phyloP scores from a whole-genome alignment of 345 rosid species.

The Eucalyptus marginata region DNA sequence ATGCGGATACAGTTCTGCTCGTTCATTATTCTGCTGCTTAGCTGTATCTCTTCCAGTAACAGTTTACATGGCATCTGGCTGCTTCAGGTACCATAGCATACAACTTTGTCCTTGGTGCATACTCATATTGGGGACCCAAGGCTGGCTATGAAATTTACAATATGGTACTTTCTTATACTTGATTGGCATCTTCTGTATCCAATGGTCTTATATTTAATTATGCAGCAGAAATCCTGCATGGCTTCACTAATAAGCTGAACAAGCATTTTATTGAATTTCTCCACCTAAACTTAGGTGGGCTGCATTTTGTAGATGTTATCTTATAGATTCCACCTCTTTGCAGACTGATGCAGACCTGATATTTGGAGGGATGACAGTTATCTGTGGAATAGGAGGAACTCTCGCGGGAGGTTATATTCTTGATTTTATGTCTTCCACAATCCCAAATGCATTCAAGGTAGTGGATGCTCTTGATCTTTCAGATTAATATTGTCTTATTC shows the following conservation, averaged over 20 bases:
- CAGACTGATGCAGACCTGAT: constrained; percentile 82
- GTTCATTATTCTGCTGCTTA: background rate
- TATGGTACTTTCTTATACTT: constrained; percentile 36
- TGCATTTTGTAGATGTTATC: background rate
- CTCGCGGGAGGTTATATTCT: constrained; percentile 65
- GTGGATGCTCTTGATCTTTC: background rate
- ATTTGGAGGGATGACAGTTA: constrained; percentile 82
- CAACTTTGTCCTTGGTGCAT: constrained; percentile 91
- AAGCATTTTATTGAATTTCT: background rate
- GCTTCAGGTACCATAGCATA: constrained; percentile 70
- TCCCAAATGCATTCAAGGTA: constrained; percentile 94
- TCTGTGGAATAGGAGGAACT: constrained; percentile 81
- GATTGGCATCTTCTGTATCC: background rate
- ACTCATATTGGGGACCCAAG: constrained; percentile 97
- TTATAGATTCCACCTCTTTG: background rate
- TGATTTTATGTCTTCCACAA: constrained; percentile 58
- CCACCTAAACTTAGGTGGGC: background rate
- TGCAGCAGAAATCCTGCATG: background rate
- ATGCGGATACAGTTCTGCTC: background rate
- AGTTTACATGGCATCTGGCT: background rate
- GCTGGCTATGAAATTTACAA: constrained; percentile 83
- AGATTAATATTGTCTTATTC: background rate
- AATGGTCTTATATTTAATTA: background rate
- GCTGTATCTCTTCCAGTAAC: background rate
- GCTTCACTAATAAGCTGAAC: background rate